A percentile compares a stretch with the other conserved stretches of the same genome.
Evolutionary conservation across 208 protist genomes (phyloP).

Genomic region (Tritrichomonas foetus): DNA sequence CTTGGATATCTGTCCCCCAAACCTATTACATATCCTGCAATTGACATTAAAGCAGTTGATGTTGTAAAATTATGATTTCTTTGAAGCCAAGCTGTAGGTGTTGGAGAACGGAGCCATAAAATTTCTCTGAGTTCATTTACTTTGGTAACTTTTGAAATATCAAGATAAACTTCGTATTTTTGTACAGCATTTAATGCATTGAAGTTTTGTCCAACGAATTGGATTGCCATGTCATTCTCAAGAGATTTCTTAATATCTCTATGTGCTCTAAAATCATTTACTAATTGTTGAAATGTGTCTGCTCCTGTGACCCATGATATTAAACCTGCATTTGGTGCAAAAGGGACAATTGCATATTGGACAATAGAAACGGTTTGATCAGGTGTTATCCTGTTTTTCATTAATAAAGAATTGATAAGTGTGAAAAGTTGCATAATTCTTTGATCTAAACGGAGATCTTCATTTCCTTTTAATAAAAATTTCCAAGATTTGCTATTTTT

Average conservation of each 20-base stretch:
- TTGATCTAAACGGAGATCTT: constrained; percentile 38
- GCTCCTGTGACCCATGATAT: background rate
- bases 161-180: background rate
- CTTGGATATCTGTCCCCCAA: constrained; percentile 36
- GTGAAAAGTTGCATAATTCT: constrained; percentile 37
- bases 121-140: background rate
- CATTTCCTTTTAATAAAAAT: constrained; percentile 38
- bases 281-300: constrained; percentile 5
- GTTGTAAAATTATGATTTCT: background rate
- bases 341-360: background rate
- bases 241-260: background rate
- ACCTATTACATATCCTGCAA: constrained; percentile 39
- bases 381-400: background rate
- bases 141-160: background rate
- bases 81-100: background rate
- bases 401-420: background rate
- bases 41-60: constrained; percentile 32
- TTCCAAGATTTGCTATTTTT: background rate
- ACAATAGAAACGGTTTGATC: background rate
- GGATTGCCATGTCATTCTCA: background rate
- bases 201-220: background rate
- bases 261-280: background rate
- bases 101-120: background rate
- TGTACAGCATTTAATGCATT: background rate
- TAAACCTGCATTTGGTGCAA: background rate